Percentiles rank a stretch among this genome's conserved stretches.
phyloP scores from a whole-genome alignment of 495 filamentous ascomycete species.

The Neurospora pannonica region DNA sequence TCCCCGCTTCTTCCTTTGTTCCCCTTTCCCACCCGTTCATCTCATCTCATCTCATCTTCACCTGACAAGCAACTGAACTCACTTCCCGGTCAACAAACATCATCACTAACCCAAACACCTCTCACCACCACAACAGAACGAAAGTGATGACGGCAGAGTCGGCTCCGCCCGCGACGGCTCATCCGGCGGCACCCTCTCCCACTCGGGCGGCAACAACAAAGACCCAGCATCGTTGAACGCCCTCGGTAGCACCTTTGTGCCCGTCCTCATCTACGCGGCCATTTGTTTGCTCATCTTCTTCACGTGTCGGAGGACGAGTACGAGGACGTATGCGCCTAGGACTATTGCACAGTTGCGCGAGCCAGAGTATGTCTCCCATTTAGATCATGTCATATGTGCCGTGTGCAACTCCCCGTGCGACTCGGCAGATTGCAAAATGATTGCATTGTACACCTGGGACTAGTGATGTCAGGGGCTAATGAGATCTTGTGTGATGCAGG shows the following conservation, averaged over 20 bases:
- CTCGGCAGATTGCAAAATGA: neutral
- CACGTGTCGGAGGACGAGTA: slow-evolving; percentile 15
- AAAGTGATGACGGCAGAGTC: slow-evolving; percentile 18
- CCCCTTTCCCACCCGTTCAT: neutral
- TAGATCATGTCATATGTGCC: neutral
- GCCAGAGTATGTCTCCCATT: slow-evolving; percentile 20
- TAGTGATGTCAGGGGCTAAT: neutral
- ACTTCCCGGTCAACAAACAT: neutral
- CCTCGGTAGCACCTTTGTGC: slow-evolving; percentile 44
- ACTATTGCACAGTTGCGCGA: slow-evolving; percentile 14
- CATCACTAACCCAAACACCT: neutral
- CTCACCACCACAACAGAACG: slow-evolving; percentile 8
- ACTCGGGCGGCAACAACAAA: slow-evolving; percentile 5
- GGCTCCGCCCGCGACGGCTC: slow-evolving; percentile 19
- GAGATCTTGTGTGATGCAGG: slow-evolving; percentile 28
- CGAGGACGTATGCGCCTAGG: slow-evolving; percentile 26
- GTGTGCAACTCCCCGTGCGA: neutral
- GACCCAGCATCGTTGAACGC: slow-evolving; percentile 12
- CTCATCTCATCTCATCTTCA: neutral
- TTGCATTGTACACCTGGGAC: neutral
- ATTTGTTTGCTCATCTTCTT: slow-evolving; percentile 25
- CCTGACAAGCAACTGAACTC: neutral
- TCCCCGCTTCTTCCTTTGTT: neutral
- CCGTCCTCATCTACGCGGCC: slow-evolving; percentile 34
- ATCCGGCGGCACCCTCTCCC: slow-evolving; percentile 17